Evolutionary conservation across 805 yeast genomes (phyloP).

Genomic region (Diddensiella santjacobensis): DNA sequence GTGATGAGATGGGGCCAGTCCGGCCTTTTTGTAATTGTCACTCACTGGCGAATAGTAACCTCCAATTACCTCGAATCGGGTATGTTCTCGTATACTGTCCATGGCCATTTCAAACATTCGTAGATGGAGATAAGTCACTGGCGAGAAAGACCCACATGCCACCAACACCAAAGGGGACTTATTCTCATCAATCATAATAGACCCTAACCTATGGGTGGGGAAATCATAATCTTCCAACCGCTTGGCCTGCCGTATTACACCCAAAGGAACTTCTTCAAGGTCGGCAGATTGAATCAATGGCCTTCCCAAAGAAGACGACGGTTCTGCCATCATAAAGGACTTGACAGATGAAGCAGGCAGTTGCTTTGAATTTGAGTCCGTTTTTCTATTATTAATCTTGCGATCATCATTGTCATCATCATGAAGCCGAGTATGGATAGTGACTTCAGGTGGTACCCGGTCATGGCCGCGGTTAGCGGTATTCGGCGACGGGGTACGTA

Average conservation of each 20-base stretch:
- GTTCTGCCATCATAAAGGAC: constrained; percentile 3
- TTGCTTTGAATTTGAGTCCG: not conserved
- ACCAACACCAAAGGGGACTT: constrained; percentile 90
- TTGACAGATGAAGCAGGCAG: not conserved
- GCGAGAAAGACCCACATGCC: constrained; percentile 96
- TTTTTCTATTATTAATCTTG: not conserved
- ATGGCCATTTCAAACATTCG: constrained; percentile 99
- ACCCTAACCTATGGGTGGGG: constrained; percentile 82
- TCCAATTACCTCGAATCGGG: constrained; percentile 91
- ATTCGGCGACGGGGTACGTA: not conserved
- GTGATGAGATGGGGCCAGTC: constrained; percentile 82
- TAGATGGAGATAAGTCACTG: constrained; percentile 88
- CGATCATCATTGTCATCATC: not conserved
- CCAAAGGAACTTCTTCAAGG: constrained; percentile 95
- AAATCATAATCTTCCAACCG: constrained; percentile 64
- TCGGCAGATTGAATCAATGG: constrained; percentile 67
- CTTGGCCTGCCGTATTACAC: constrained; percentile 83
- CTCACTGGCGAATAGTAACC: constrained; percentile 92
- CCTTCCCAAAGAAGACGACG: not conserved
- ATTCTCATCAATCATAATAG: constrained; percentile 61
- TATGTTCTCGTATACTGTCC: constrained; percentile 86
- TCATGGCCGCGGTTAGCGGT: constrained; percentile 1
- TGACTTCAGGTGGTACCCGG: not conserved
- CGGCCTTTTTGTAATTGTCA: constrained; percentile 89
- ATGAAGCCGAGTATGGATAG: not conserved